Percentiles rank a stretch among this genome's conserved stretches.
Conservation (phyloP, 1,139 yeast species). For the Kurtzmaniella quercitrusa region DNA sequence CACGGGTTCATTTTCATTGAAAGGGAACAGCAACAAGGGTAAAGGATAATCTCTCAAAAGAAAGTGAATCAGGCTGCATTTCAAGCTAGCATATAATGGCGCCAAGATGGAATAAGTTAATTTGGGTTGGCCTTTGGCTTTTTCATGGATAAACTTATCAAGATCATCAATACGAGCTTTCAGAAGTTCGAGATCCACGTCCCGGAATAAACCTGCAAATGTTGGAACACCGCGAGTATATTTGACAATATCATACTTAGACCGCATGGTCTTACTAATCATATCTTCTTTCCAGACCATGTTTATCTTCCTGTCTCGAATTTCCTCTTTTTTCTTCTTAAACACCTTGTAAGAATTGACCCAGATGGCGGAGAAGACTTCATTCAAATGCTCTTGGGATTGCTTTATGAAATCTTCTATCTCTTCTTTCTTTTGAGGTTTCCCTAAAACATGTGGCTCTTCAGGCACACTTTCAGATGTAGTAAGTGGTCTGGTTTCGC, state of each 20-base stretch:
- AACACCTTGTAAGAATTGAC: slow-evolving; percentile 34
- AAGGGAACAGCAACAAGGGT: slow-evolving; percentile 41
- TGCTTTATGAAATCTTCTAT: slow-evolving; percentile 26
- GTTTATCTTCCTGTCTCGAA: slow-evolving; percentile 24
- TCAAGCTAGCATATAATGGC: slow-evolving; percentile 31
- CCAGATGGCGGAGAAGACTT: slow-evolving; percentile 71
- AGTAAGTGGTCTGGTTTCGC: not conserved
- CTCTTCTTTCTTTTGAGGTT: slow-evolving; percentile 16
- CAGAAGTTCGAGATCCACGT: slow-evolving; percentile 26
- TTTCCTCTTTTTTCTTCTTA: slow-evolving; percentile 19
- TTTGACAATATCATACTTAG: slow-evolving; percentile 34
- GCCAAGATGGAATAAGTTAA: slow-evolving; percentile 36
- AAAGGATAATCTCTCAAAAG: slow-evolving; percentile 39
- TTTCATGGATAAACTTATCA: slow-evolving; percentile 31
- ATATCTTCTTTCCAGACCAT: slow-evolving; percentile 36
- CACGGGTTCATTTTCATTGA: slow-evolving; percentile 21
- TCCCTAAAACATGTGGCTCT: not conserved
- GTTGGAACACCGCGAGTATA: slow-evolving; percentile 35
- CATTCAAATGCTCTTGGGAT: slow-evolving; percentile 34
- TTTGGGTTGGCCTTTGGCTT: slow-evolving; percentile 42
- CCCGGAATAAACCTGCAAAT: slow-evolving; percentile 27
- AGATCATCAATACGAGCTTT: slow-evolving; percentile 27
- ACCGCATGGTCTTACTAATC: slow-evolving; percentile 25
- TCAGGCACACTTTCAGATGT: not conserved
- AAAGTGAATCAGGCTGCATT: slow-evolving; percentile 28